phyloP scores from a whole-genome alignment of 208 protist genomes.

The Leishmania turanica region DNA sequence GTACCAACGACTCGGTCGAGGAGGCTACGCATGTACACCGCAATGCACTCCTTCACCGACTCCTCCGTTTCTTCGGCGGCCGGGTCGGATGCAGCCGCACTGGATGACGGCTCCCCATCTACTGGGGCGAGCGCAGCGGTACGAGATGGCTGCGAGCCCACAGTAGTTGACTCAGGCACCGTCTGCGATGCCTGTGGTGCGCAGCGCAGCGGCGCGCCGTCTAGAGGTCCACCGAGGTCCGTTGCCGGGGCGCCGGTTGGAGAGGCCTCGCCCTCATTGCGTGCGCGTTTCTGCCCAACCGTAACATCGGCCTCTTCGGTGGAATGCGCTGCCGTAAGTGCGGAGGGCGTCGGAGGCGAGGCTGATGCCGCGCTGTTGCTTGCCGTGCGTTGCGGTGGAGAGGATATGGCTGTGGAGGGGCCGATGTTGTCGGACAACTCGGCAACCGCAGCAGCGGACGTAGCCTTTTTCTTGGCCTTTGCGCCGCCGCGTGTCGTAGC shows the following conservation, averaged over 20 bases:
- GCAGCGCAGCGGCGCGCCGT: not conserved
- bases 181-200: not conserved
- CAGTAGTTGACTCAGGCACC: not conserved
- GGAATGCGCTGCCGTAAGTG: not conserved
- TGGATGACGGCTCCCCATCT: conserved; percentile 2
- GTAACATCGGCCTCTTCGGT: not conserved
- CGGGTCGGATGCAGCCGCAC: not conserved
- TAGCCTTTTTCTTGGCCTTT: conserved; percentile 3
- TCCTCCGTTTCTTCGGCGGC: conserved; percentile 22
- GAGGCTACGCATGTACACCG: conserved; percentile 68
- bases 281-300: conserved; percentile 10
- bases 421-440: not conserved
- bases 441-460: not conserved
- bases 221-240: not conserved
- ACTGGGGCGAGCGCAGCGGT: not conserved
- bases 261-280: not conserved
- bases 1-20: conserved; percentile 78
- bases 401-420: not conserved
- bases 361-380: conserved; percentile 5
- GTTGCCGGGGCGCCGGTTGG: not conserved
- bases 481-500: conserved; percentile 23
- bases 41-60: conserved; percentile 63
- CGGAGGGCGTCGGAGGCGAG: not conserved
- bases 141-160: not conserved
- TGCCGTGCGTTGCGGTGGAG: conserved; percentile 3